Percentiles rank a stretch among this genome's conserved stretches.
Evolutionary conservation across 805 yeast species (phyloP).

Genomic region (Hanseniaspora lindneri): DNA sequence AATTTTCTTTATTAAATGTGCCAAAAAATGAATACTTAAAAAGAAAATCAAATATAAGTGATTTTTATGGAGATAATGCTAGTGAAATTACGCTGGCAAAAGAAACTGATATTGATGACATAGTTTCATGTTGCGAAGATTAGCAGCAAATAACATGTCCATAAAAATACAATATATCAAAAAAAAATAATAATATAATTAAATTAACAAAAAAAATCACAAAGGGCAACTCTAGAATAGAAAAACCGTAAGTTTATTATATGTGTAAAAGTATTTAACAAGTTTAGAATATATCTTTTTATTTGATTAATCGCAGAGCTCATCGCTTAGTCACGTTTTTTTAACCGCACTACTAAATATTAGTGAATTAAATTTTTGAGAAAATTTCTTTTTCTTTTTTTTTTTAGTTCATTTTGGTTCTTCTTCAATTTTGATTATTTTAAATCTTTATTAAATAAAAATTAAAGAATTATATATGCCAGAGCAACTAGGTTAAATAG

Average conservation of each 20-base stretch:
- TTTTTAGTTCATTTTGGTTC: neutral
- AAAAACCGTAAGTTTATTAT: too few species aligned
- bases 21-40: neutral
- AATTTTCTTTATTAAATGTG: neutral
- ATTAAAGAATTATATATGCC: too few species aligned
- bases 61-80: neutral
- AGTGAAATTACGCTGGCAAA: neutral
- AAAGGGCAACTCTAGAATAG: too few species aligned
- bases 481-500: neutral
- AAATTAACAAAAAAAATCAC: too few species aligned
- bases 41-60: neutral
- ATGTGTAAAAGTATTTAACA: too few species aligned
- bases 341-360: too few species aligned
- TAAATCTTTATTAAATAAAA: too few species aligned
- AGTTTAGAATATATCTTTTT: too few species aligned
- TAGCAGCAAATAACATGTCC: too few species aligned
- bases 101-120: neutral
- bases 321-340: neutral
- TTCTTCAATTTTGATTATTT: neutral
- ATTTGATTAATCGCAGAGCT: neutral
- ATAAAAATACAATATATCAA: too few species aligned
- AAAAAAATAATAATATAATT: too few species aligned
- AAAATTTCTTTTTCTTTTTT: neutral
- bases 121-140: too few species aligned
- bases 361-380: neutral